Conservation (phyloP, 2,329 filamentous ascomycete genomes). For the Ophiocordyceps sinensis region DNA sequence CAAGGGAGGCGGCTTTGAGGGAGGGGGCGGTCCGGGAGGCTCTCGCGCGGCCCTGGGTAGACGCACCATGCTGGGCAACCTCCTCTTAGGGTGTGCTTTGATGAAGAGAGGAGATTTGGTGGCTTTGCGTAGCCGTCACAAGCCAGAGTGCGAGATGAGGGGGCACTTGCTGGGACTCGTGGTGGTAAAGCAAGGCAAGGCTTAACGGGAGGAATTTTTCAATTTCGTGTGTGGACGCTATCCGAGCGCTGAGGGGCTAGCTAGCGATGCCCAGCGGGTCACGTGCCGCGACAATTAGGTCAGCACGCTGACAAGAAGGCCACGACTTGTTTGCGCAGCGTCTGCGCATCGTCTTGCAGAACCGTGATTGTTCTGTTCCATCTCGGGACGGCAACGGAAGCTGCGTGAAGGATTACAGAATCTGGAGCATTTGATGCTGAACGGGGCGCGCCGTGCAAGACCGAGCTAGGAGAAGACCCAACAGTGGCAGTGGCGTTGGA, state of each 20-base stretch:
- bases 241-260: conserved; percentile 27
- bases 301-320: conserved; percentile 9
- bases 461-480: no score
- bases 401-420: no score
- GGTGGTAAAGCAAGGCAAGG: conserved; percentile 22
- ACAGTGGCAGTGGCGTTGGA: no score
- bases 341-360: no score
- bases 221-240: conserved; percentile 32
- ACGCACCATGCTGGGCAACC: conserved; percentile 37
- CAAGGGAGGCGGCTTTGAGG: conserved; percentile 8
- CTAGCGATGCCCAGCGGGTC: conserved; percentile 14
- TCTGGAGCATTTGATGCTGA: no score
- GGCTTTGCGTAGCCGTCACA: conserved; percentile 23
- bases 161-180: conserved; percentile 23
- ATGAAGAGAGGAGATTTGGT: conserved; percentile 21
- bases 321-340: no score
- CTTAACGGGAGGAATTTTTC: conserved; percentile 24
- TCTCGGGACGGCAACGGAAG: no score
- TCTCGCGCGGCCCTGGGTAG: neutral
- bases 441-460: no score
- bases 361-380: no score
- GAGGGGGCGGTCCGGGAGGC: conserved; percentile 8
- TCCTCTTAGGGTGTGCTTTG: conserved; percentile 28
- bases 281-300: conserved; percentile 18
- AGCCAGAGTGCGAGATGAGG: conserved; percentile 20